phyloP scores from a whole-genome alignment of 148 eudicot genomes.

The Cornus kousa region DNA sequence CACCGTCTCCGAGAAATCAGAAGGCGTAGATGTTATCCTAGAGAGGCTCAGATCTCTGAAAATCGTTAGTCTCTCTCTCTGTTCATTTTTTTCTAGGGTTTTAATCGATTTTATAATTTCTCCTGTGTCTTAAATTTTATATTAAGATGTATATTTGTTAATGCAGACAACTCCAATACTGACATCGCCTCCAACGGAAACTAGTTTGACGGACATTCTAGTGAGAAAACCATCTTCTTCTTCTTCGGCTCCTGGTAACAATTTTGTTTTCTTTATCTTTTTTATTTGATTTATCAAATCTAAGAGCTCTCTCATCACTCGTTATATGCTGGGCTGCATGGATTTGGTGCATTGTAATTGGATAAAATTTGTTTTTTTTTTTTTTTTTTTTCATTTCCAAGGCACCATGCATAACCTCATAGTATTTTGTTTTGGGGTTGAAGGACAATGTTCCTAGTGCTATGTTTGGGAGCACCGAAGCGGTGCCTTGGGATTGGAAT shows the following conservation, averaged over 20 bases:
- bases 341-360: no score
- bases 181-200: conserved; percentile 61
- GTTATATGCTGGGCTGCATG: no score
- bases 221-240: conserved; percentile 66
- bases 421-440: no score
- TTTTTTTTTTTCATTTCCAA: no score
- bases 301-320: no score
- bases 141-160: background rate
- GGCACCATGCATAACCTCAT: no score
- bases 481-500: no score
- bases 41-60: conserved; percentile 68
- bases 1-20: conserved; percentile 66
- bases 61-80: conserved; percentile 45
- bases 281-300: no score
- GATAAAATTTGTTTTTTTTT: no score
- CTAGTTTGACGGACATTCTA: conserved; percentile 85
- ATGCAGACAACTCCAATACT: conserved; percentile 77
- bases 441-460: no score
- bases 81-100: background rate
- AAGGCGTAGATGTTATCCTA: conserved; percentile 69
- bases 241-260: conserved; percentile 45
- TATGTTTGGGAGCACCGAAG: no score
- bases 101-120: no score
- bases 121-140: background rate
- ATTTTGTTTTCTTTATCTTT: background rate